Base-by-base conservation (phyloP, 169 alveolate species). In the Plasmodium malariae region DNA sequence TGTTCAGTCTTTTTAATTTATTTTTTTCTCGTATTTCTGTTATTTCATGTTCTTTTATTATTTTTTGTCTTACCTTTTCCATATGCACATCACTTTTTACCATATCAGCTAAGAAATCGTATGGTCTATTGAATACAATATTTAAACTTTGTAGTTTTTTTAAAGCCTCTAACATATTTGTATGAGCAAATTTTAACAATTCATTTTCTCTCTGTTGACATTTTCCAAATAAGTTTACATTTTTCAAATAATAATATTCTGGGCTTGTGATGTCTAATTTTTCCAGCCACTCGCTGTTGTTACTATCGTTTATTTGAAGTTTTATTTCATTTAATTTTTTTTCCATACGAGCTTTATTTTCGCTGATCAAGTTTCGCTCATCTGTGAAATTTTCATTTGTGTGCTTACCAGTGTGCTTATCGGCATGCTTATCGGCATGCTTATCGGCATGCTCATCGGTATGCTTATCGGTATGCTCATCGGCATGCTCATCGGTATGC, bases 91-190 rank as follows among this genome's bases (percentile, higher is more conserved):
- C 89, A 26, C 69, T 60, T 34, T 76, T 76, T 37, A 76, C 0
- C 89, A 76, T 76, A 2, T 76, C 89, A 2, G 89, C 89, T 45
- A 76, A 43, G 14, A 76, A 76, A 54, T 76, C 89, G 36, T 76
- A 76, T 24, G 89, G 89, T 36, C 89, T 76, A 67, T 76, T 76
- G 40, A 76, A 76, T 21, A 63, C 17, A 24, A 76, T 76, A 17
- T 62, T 45, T 30, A 76, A 51, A 14, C 26, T 32, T 62, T 76
- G 89, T 7, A 76, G 48, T 51, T 76, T 60, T 67, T 76, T 37
- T 67, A 76, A 68, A 9, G 57, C 74, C 24, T 76, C 54, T 9
- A 76, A n/a, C 3, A 76, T 55, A 51, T 59, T 76, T 30, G 26
- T 68, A 54, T 76, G 89, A 17, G 89, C 62, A 28, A 62, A 24